Percentiles rank a stretch among this genome's conserved stretches.
Evolutionary conservation across 352 stramenopile genomes (phyloP).

Genomic region (Aphanomyces astaci): DNA sequence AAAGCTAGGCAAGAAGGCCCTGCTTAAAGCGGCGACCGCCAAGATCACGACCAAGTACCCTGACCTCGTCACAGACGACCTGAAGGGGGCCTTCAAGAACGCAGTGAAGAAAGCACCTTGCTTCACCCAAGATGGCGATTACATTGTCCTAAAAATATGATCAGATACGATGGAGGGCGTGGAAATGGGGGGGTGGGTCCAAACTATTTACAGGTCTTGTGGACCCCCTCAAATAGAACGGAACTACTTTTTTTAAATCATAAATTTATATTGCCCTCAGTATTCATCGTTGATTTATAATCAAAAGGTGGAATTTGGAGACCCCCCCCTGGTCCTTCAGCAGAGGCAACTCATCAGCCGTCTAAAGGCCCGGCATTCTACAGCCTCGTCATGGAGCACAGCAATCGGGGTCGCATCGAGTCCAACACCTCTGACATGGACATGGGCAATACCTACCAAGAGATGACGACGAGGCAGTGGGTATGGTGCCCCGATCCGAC

Average conservation of each 20-base stretch:
- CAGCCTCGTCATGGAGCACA: background rate
- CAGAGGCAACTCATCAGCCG: background rate
- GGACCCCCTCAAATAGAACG: no score
- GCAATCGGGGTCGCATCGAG: conserved; percentile 11
- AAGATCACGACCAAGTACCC: conserved; percentile 37
- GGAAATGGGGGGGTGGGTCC: background rate
- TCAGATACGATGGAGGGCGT: background rate
- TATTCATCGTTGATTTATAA: no score
- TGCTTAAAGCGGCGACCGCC: conserved; percentile 42
- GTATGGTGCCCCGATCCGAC: conserved; percentile 20
- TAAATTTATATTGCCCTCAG: no score
- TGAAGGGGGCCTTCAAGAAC: conserved; percentile 57
- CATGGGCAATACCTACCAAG: background rate
- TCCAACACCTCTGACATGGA: conserved; percentile 2
- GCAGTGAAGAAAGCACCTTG: conserved; percentile 9
- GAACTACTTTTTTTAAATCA: no score
- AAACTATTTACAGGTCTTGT: no score
- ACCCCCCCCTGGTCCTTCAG: background rate
- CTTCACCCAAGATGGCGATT: conserved; percentile 14
- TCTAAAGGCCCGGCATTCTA: background rate
- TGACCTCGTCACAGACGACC: conserved; percentile 45
- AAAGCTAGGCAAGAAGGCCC: conserved; percentile 44
- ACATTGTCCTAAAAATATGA: conserved; percentile 11
- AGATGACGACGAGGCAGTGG: conserved; percentile 6
- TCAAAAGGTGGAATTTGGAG: no score